A percentile compares a stretch with the other conserved stretches of the same genome.
phyloP scores from a whole-genome alignment of 441 rosid species.

The Pelargonium australe region DNA sequence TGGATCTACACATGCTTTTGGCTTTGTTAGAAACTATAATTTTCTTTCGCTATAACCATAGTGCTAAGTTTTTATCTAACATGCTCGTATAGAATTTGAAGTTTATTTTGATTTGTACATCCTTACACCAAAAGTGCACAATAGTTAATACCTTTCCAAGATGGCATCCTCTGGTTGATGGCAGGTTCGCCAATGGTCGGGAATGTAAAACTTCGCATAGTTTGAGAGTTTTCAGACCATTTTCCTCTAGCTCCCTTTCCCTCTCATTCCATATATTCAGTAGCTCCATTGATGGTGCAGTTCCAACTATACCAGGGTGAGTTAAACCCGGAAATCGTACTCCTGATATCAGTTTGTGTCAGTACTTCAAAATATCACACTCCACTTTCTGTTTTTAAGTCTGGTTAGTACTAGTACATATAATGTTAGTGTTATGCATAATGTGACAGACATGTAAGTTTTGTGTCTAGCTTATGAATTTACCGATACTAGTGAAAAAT shows the following conservation, averaged over 20 bases:
- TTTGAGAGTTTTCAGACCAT: conserved; percentile 40
- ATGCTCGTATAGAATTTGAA: too few relatives aligned
- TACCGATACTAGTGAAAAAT: neutral
- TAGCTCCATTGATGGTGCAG: conserved; percentile 83
- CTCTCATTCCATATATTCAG: conserved; percentile 70
- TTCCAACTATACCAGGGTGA: conserved; percentile 82
- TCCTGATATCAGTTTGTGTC: conserved; percentile 32
- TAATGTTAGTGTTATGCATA: too few relatives aligned
- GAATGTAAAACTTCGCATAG: conserved; percentile 77
- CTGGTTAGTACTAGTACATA: too few relatives aligned
- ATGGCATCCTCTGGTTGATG: conserved; percentile 67
- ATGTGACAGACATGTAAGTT: too few relatives aligned
- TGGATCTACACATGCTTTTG: conserved; percentile 40
- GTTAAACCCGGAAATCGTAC: conserved; percentile 85
- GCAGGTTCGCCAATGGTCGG: conserved; percentile 70
- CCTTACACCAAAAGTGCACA: neutral
- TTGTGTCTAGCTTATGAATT: too few relatives aligned
- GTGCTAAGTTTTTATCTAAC: too few relatives aligned
- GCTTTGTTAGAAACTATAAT: neutral
- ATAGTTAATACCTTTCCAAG: conserved; percentile 52
- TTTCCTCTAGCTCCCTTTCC: conserved; percentile 65
- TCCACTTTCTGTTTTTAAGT: too few relatives aligned
- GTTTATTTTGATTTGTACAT: neutral
- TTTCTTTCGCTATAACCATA: neutral
- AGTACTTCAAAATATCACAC: too few relatives aligned